Evolutionary conservation across 192 early-diverging fungal species (phyloP), one percentile per base, ranked within the genome.

Genomic region (Powellomyces hirtus): DNA sequence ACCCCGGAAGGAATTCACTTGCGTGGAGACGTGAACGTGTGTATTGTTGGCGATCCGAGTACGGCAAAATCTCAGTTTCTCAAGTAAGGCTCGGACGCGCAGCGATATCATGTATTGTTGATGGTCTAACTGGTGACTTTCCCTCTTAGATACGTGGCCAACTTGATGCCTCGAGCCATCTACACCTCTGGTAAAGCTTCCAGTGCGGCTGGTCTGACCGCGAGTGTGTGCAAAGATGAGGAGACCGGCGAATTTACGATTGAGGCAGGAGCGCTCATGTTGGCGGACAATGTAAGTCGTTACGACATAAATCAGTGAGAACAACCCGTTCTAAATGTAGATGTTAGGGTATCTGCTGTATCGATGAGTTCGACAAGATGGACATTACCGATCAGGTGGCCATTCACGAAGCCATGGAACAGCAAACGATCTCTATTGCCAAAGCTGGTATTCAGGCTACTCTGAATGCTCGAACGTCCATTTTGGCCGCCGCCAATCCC

Each of bases 301-400:
- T n/a, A n/a, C n/a, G n/a, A n/a, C n/a, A n/a, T n/a, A n/a, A n/a
- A n/a, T n/a, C n/a, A n/a, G n/a, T n/a, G 22, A n/a, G n/a, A n/a
- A n/a, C n/a, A n/a, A n/a, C n/a, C n/a, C n/a, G 16, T 37, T 52
- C 36, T 56, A 24, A 66, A n/a, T n/a, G n/a, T n/a, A n/a, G n/a
- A n/a, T n/a, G n/a, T n/a, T n/a, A 89, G 90, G 95, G 96, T 45
- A 95, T 98, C 63, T 97, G 95, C 69, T 93, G 91, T 69, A 98
- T 98, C 64, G 96, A 98, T 76, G 96, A 98, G 74, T 98, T 98
- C 77, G 95, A 98, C 76, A 98, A 98, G 81, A 98, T 98, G 96
- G 93, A 97, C 46, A 68, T 94, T 8, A 81, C 80, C 44, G 96
- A 98, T 80, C 95, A 97, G 75, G 94, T 97, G n/a, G 94, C 96